Base-by-base conservation (phyloP, 2,329 filamentous ascomycete species). In the Plectosphaerella cucumerina region DNA sequence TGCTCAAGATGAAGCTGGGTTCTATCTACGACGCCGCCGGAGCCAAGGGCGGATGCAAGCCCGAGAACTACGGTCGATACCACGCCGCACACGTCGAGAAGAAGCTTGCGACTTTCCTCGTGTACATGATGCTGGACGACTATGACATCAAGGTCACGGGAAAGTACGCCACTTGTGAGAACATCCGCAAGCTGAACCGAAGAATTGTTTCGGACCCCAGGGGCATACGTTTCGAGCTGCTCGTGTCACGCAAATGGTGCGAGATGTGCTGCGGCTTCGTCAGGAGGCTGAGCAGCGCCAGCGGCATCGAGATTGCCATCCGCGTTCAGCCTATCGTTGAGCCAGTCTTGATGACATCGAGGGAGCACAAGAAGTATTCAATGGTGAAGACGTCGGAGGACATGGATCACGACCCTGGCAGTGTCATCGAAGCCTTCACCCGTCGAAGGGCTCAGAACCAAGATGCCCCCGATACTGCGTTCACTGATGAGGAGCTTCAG, bases 71-170 rank as follows among this genome's bases (percentile, higher is more conserved):
- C 0, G 58, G 57, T 0, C 34, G 52, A 2, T 60, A 52, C 55
- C 58, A 60, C 1, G 67, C 65, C 0, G 62, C 65, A 0, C 71
- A 74, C 20, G 65, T 69, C 1, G 71, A 74, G 51, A 67, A 69
- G 15, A 74, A 74, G 50, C 62, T 74, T 0, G 67, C 70, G 0
- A 59, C 65, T 0, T 64, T 69, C 18, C 65, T 64, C 0, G 46
- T 71, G 0, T 62, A 62, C 8, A 48, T 62, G 0, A 53, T 71
- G 0, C 57, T 72, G 0, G 17, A 47, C 3, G 12, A 15, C 0
- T 8, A 34, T 20, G 21, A 17, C 1, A 37, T 41, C 10, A 44
- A 12, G 18, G 21, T 23, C 4, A 4, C 8, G 20, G 42, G 42
- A 12, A 44, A 20, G 18, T 39, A 14, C 35, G 42, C 21, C 20